Conservation (phyloP, 139 green algal genomes). For the Bryopsis sp. region DNA sequence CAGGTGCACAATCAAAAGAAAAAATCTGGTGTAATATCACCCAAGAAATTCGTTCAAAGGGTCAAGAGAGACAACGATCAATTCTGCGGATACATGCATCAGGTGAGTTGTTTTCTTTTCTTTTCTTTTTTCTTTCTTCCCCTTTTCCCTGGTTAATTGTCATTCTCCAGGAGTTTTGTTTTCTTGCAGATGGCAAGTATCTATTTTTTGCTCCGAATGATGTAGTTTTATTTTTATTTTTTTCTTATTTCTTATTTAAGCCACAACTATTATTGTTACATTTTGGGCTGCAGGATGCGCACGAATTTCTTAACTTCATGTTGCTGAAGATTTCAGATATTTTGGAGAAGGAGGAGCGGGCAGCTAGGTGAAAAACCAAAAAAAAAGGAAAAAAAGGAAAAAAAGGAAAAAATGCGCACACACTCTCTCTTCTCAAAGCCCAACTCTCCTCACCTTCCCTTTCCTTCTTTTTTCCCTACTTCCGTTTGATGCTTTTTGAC, state of each 20-base stretch:
- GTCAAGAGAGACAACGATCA: constrained; percentile 91
- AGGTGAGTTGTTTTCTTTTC: constrained; percentile 36
- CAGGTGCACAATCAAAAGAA: constrained; percentile 82
- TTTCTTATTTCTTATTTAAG: no score
- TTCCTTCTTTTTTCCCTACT: no score
- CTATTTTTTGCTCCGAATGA: no score
- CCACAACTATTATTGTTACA: neutral
- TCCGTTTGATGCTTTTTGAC: no score
- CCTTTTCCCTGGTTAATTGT: neutral
- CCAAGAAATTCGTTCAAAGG: constrained; percentile 81
- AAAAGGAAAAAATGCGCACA: neutral
- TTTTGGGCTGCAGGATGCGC: constrained; percentile 71
- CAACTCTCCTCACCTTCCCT: no score
- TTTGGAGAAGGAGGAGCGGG: constrained; percentile 63
- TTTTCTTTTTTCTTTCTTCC: no score
- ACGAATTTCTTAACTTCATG: constrained; percentile 96
- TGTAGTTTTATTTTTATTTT: no score
- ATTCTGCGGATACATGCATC: constrained; percentile 90
- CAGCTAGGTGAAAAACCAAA: no score
- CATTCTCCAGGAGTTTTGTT: no score
- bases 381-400: neutral
- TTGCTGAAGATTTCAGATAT: constrained; percentile 87
- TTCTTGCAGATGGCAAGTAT: no score
- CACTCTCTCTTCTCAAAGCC: no score
- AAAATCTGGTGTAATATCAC: constrained; percentile 76